Base-by-base conservation (phyloP, 2,329 filamentous ascomycete genomes). In the Stachybotrys chlorohalonatus region DNA sequence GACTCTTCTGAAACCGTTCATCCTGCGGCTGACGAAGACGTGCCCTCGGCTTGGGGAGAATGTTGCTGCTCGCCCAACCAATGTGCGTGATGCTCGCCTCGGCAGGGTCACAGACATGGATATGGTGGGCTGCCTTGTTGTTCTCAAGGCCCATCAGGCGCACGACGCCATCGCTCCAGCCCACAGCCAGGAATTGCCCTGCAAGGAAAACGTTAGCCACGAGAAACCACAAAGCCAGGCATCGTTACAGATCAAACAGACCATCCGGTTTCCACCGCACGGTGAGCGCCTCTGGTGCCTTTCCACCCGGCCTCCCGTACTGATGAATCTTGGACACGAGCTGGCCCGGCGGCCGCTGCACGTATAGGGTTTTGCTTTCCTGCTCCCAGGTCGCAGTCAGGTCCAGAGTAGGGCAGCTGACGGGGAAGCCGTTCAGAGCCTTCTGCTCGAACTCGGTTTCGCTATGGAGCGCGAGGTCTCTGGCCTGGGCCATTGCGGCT, bases 331-430 rank as follows among this genome's bases (percentile, higher is more conserved):
- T 82, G 54, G 78, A 76, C 9, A 83, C 79, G 7, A 75, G 62
- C 60, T 96, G 90, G 1, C 86, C 87, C 57, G 87, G 89, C 15
- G 92, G 80, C 51, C 93, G 82, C 70, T 87, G 92, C 48, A 96
- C 84, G 60, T 87, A 79, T 16, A 96, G 75, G 52, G 84, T 83
- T 51, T 83, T 83, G 57, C 84, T 81, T 15, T 79, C 77, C n/a
- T 79, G 82, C 11, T 88, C 87, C 68, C 73, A 74, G 11, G 91
- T 78, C 6, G 86, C 85, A n/a, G 87, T 78, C 49, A 97, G 78
- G 70, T 96, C 90, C 75, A 95, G 89, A 8, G 85, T 87, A 15
- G 92, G 90, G 69, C 90, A 95, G 70, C 88, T 90, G 31, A 85
- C 79, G 39, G 93, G 76, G 52, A 87, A 79, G 50, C 77, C 74